Evolutionary conservation across 164 flowering plant genomes (phyloP).

Genomic region (Vitis amurensis): DNA sequence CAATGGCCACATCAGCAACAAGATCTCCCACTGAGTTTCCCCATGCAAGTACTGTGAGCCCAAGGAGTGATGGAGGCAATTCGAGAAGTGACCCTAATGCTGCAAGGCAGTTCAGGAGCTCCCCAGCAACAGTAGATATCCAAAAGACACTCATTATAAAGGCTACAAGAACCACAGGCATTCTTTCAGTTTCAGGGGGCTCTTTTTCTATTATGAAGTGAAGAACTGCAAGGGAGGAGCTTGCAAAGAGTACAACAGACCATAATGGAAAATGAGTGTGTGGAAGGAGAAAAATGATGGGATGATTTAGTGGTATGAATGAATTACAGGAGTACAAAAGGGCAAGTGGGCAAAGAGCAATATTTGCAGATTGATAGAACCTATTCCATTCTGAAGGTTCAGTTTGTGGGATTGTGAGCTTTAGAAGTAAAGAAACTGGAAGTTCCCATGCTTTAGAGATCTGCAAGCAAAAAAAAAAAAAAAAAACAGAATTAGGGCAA

Average conservation of each 20-base stretch:
- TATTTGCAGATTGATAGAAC: constrained; percentile 77
- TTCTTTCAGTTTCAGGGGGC: constrained; percentile 73
- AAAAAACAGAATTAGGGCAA: constrained; percentile 9
- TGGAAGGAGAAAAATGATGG: constrained; percentile 68
- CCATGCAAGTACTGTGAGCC: constrained; percentile 98
- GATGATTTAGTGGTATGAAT: constrained; percentile 72
- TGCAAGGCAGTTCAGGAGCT: constrained; percentile 81
- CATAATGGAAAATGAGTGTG: constrained; percentile 78
- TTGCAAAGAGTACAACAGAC: constrained; percentile 62
- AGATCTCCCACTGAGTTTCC: constrained; percentile 99
- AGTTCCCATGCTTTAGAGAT: constrained; percentile 63
- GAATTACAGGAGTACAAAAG: constrained; percentile 77
- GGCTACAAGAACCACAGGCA: constrained; percentile 56
- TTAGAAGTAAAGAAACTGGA: constrained; percentile 70
- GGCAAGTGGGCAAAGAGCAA: constrained; percentile 79
- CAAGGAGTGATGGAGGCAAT: constrained; percentile 80
- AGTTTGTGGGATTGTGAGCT: constrained; percentile 78
- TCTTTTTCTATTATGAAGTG: constrained; percentile 75
- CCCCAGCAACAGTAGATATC: constrained; percentile 95
- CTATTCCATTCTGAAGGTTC: constrained; percentile 82
- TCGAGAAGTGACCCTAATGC: constrained; percentile 71
- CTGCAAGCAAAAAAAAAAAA: constrained; percentile 35
- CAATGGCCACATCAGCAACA: constrained; percentile 97
- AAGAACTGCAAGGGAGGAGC: constrained; percentile 66
- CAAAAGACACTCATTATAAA: constrained; percentile 97